phyloP scores from a whole-genome alignment of 2,329 filamentous ascomycete genomes.

The Aspergillus flavus region DNA sequence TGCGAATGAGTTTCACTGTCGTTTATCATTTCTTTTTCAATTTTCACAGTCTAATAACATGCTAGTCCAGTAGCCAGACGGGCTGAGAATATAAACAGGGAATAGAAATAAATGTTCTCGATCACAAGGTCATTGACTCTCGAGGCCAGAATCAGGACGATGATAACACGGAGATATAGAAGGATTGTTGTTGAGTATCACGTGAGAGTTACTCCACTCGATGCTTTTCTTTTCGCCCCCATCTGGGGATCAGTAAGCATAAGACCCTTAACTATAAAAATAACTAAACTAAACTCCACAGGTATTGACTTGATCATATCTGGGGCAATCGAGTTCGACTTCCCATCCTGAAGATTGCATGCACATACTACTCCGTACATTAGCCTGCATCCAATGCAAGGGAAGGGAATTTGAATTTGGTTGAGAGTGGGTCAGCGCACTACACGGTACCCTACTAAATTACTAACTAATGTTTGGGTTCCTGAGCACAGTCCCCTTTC shows the following conservation, averaged over 20 bases:
- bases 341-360: not conserved
- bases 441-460: not conserved
- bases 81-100: not conserved
- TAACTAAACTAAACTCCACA: not conserved
- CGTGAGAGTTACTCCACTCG: not conserved
- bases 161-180: too few relatives aligned
- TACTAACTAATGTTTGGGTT: not conserved
- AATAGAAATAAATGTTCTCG: not conserved
- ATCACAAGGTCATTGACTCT: not conserved
- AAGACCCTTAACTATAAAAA: not conserved
- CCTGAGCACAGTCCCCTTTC: not conserved
- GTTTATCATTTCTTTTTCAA: constrained; percentile 11
- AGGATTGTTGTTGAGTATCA: not conserved
- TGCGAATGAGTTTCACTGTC: constrained; percentile 10
- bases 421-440: not conserved
- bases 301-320: not conserved
- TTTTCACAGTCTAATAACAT: not conserved
- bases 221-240: not conserved
- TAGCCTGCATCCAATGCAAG: not conserved
- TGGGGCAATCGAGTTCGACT: too few relatives aligned
- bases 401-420: not conserved
- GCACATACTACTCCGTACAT: not conserved
- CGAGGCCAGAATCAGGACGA: too few relatives aligned
- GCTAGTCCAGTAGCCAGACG: not conserved
- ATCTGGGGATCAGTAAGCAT: not conserved